phyloP scores from a whole-genome alignment of 2,329 filamentous ascomycete species.

The Phialophora verrucosa region DNA sequence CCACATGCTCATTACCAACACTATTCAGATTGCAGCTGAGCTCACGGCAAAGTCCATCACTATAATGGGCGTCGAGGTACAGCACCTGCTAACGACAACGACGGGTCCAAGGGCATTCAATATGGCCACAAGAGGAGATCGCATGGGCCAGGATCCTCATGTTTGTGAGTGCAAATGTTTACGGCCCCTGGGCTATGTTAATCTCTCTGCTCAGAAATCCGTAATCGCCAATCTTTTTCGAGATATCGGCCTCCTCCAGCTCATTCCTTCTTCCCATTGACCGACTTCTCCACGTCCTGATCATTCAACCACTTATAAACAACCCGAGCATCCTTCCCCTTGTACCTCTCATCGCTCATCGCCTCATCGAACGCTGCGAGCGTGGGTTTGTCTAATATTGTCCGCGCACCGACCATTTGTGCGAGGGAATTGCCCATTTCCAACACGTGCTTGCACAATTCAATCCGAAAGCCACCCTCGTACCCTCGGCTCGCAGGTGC shows the following conservation, averaged over 20 bases:
- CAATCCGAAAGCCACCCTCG: conserved; percentile 58
- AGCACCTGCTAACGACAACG: neutral
- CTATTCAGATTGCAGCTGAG: neutral
- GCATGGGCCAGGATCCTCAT: neutral
- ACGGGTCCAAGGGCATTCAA: neutral
- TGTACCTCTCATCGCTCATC: conserved; percentile 58
- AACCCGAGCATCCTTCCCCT: conserved; percentile 62
- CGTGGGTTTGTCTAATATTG: conserved; percentile 58
- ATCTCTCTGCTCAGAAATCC: neutral
- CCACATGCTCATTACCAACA: neutral
- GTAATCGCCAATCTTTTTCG: neutral
- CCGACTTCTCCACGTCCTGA: conserved; percentile 19
- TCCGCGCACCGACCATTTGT: conserved; percentile 56
- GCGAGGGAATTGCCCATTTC: conserved; percentile 61
- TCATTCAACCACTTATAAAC: conserved; percentile 63
- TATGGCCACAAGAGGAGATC: neutral
- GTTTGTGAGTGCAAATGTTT: neutral
- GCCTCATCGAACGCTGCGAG: conserved; percentile 60
- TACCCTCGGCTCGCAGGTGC: conserved; percentile 48
- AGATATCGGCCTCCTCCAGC: neutral
- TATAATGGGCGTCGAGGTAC: neutral
- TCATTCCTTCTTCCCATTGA: conserved; percentile 12
- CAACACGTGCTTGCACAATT: conserved; percentile 67
- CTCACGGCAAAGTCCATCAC: neutral
- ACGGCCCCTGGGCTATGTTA: neutral